Percentiles rank a stretch among this genome's conserved stretches.
These are phyloP conservation scores for Boletales sp. DNA, from an alignment of 768 basidiomycete genomes.

Conservation along the genomic window DNA sequence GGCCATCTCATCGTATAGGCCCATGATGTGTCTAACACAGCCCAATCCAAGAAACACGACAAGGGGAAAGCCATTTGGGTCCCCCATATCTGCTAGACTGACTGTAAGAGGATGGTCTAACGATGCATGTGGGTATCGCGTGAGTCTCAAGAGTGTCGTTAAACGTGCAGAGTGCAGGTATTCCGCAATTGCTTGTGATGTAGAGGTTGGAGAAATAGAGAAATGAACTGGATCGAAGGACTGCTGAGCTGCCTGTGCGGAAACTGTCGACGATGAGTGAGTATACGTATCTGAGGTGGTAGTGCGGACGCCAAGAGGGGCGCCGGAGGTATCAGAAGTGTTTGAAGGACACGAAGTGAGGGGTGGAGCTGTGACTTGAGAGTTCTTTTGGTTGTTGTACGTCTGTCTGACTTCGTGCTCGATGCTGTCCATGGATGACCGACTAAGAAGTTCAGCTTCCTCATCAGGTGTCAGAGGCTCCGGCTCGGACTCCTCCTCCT, in stretches of 20 bases:
- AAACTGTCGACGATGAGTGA: constrained; percentile 41
- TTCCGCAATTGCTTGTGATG: constrained; percentile 74
- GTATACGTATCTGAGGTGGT: constrained; percentile 52
- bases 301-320: constrained; percentile 22
- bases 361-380: constrained; percentile 24
- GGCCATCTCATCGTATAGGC: constrained; percentile 95
- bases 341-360: constrained; percentile 37
- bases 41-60: constrained; percentile 92
- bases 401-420: constrained; percentile 78
- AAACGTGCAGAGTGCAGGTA: constrained; percentile 85
- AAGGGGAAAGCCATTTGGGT: constrained; percentile 79
- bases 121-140: constrained; percentile 75
- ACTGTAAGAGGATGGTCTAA: constrained; percentile 72
- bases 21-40: constrained; percentile 92
- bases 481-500: constrained; percentile 49
- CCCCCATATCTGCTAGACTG: constrained; percentile 92
- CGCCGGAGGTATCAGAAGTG: constrained; percentile 55
- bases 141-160: constrained; percentile 77
- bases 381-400: constrained; percentile 52
- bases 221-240: constrained; percentile 26
- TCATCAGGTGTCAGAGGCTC: constrained; percentile 51
- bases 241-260: constrained; percentile 19
- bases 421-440: constrained; percentile 87
- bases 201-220: constrained; percentile 47
- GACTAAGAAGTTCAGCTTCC: constrained; percentile 62